Base-by-base conservation (phyloP, 148 eudicot species). In the Silene conica region DNA sequence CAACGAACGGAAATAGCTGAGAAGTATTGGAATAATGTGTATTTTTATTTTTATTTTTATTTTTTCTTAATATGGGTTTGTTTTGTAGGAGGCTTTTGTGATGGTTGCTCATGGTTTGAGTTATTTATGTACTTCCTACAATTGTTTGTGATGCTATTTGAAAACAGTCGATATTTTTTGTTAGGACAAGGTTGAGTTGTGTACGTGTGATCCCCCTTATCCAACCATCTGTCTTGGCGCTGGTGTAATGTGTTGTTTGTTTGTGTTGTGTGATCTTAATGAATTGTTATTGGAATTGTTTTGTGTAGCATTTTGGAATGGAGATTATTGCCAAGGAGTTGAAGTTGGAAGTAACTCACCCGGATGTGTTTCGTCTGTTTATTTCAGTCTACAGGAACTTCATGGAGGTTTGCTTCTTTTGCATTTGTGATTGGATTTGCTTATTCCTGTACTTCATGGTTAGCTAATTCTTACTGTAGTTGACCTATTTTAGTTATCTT, bases 321-420 rank as follows among this genome's bases (percentile, higher is more conserved):
- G 97, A 92, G 83, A 89, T 92, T 31, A 89, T 92, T 78, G 95
- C 95, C 8, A 90, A 88, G 82, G 97, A 92, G 89, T 83, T 92
- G 75, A 86, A 87, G 81, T 80, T 85, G 55, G 89, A 87, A 71
- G 76, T 77, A 79, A 86, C 75, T 8, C 92, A 92, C 77, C 96
- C 91, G 11, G 91, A 92, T 73, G 97, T 92, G 26, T 86, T 79
- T 22, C 80, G 90, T 58, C 71, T 90, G 77, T 92, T 82, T 67
- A 70, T 90, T 57, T 83, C 91, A 34, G 78, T 92, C 31, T 92
- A 92, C 78, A 88, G 84, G 69, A 92, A 87, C 87, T 92, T 92
- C 82, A 90, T 90, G 96, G 97, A 92, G 97, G 97, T 92, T 84
- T 59, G 16, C 16, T 50, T 50, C 18, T 50, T 50, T 50, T 50